Conservation (phyloP, 2,329 filamentous ascomycete species). For the Stagonosporopsis vannaccii region DNA sequence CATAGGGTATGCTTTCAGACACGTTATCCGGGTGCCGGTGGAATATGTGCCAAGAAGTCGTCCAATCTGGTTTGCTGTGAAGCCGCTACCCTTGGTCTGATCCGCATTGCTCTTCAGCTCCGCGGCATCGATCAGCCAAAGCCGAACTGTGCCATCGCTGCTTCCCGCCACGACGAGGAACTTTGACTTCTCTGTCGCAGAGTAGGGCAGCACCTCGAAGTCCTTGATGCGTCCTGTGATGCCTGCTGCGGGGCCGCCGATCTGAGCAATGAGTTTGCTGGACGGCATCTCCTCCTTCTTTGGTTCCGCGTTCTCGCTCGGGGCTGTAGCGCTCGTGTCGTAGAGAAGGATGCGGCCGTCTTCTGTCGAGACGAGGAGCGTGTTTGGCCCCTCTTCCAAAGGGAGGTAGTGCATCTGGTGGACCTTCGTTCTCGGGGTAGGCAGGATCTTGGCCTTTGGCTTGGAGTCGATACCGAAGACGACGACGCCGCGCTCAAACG, state of each 20-base stretch:
- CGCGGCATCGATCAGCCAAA: constrained; percentile 69
- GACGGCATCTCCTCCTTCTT: constrained; percentile 64
- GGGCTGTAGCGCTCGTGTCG: constrained; percentile 67
- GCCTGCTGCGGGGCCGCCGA: constrained; percentile 76
- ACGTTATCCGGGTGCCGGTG: constrained; percentile 89
- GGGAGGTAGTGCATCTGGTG: constrained; percentile 80
- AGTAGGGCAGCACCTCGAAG: constrained; percentile 70
- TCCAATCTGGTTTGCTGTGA: constrained; percentile 62
- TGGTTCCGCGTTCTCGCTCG: constrained; percentile 29
- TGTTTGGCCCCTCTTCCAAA: constrained; percentile 57
- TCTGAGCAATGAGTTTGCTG: constrained; percentile 68
- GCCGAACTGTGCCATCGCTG: constrained; percentile 83
- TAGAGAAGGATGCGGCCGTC: constrained; percentile 89
- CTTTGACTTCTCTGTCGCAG: constrained; percentile 49
- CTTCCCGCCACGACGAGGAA: constrained; percentile 73
- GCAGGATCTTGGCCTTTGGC: constrained; percentile 76
- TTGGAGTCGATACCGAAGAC: constrained; percentile 90
- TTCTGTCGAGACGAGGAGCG: constrained; percentile 84
- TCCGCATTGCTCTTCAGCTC: constrained; percentile 32
- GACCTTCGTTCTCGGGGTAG: constrained; percentile 75
- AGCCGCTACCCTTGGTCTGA: constrained; percentile 27
- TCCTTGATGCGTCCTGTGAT: constrained; percentile 84
- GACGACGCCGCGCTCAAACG: constrained; percentile 83
- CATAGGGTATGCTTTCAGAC: constrained; percentile 86
- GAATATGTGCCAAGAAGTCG: constrained; percentile 78